Evolutionary conservation across 2,329 filamentous ascomycete genomes (phyloP).

Genomic region (Sporothrix inflata): DNA sequence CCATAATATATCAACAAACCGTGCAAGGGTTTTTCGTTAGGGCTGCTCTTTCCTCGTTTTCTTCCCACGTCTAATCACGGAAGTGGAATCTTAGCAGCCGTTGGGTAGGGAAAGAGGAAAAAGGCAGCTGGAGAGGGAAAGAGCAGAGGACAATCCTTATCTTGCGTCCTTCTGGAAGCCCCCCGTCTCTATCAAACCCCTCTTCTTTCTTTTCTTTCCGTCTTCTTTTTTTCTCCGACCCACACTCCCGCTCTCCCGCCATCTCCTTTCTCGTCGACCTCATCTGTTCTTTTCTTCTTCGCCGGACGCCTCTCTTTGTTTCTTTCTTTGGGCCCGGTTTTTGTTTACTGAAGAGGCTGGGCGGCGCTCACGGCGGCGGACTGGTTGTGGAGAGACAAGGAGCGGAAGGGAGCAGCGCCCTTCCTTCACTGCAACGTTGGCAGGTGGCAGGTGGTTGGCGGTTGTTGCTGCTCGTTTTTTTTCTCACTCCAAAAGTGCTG

Average conservation of each 20-base stretch:
- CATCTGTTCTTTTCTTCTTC: background rate
- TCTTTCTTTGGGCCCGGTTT: conserved; percentile 11
- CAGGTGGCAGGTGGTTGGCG: conserved; percentile 5
- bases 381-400: conserved; percentile 10
- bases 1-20: conserved; percentile 8
- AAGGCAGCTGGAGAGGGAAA: background rate
- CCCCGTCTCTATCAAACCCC: background rate
- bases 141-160: background rate
- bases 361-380: background rate
- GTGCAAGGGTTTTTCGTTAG: background rate
- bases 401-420: conserved; percentile 3
- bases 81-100: conserved; percentile 10
- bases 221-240: background rate
- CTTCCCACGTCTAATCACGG: background rate
- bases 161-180: conserved; percentile 13
- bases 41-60: conserved; percentile 16
- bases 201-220: background rate
- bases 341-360: conserved; percentile 20
- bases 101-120: conserved; percentile 3
- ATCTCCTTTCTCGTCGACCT: background rate
- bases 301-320: background rate
- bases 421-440: conserved; percentile 8
- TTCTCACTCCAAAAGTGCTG: background rate
- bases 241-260: background rate
- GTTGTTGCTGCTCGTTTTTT: background rate